Evolutionary conservation across 2,329 filamentous ascomycete species (phyloP).

Genomic region (Aureobasidium sp.): DNA sequence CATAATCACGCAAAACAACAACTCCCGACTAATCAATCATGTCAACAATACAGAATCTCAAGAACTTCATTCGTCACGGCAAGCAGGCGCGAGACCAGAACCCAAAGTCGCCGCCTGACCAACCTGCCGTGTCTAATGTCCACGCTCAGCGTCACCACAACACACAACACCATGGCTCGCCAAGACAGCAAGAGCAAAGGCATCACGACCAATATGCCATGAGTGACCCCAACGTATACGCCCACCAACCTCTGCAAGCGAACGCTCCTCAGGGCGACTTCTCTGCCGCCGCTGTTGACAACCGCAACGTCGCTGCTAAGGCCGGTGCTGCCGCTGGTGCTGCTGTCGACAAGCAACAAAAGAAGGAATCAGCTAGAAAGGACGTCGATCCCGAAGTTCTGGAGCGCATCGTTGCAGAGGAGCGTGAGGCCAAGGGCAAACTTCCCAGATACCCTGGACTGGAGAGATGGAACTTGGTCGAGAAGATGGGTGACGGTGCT

Average conservation of each 20-base stretch:
- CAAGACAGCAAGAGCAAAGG: slow-evolving; percentile 19
- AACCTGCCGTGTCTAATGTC: slow-evolving; percentile 56
- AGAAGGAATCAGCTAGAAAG: slow-evolving; percentile 40
- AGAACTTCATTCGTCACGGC: slow-evolving; percentile 97
- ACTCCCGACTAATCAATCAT: slow-evolving; percentile 34
- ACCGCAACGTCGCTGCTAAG: slow-evolving; percentile 60
- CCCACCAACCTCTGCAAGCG: slow-evolving; percentile 48
- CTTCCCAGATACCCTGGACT: slow-evolving; percentile 80
- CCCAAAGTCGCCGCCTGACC: slow-evolving; percentile 49
- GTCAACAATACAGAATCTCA: slow-evolving; percentile 84
- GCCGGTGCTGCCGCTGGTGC: slow-evolving; percentile 60
- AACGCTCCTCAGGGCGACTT: slow-evolving; percentile 49
- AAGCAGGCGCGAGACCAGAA: slow-evolving; percentile 77
- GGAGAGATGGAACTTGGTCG: slow-evolving; percentile 76
- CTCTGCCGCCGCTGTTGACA: slow-evolving; percentile 55
- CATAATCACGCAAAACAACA: neutral
- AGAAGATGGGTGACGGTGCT: slow-evolving; percentile 98
- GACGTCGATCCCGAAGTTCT: slow-evolving; percentile 59
- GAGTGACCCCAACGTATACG: slow-evolving; percentile 56
- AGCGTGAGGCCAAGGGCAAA: slow-evolving; percentile 77
- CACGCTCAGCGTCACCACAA: slow-evolving; percentile 49
- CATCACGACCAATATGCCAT: slow-evolving; percentile 39
- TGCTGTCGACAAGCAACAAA: slow-evolving; percentile 56
- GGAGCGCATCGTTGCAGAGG: slow-evolving; percentile 82
- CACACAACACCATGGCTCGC: slow-evolving; percentile 45